A percentile compares a stretch with the other conserved stretches of the same genome.
phyloP scores from a whole-genome alignment of 805 yeast genomes.

The Wickerhamomyces alni region DNA sequence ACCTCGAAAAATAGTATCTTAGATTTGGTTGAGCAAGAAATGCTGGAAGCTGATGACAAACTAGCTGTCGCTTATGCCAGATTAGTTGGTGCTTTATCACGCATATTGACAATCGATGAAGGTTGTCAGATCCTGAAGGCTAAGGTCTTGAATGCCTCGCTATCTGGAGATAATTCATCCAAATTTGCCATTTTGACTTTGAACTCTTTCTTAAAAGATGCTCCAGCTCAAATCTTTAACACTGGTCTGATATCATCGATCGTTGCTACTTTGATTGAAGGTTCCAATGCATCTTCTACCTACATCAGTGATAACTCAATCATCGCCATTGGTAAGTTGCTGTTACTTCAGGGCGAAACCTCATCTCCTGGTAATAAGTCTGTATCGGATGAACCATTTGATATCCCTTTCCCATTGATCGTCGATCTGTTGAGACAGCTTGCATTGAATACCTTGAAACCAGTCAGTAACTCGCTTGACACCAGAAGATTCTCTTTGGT shows the following conservation, averaged over 20 bases:
- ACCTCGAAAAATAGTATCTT: slow-evolving; percentile 63
- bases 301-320: slow-evolving; percentile 71
- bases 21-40: slow-evolving; percentile 68
- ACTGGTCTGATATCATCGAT: slow-evolving; percentile 46
- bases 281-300: slow-evolving; percentile 35
- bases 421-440: slow-evolving; percentile 43
- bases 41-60: slow-evolving; percentile 48
- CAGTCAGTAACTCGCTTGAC: slow-evolving; percentile 61
- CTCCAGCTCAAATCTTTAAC: slow-evolving; percentile 58
- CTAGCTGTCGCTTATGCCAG: slow-evolving; percentile 72
- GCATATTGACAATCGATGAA: slow-evolving; percentile 57
- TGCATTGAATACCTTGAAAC: slow-evolving; percentile 42
- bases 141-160: slow-evolving; percentile 47
- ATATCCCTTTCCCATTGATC: slow-evolving; percentile 36
- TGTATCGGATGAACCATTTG: slow-evolving; percentile 26
- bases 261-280: slow-evolving; percentile 40
- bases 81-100: slow-evolving; percentile 71
- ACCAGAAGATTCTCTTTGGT: slow-evolving; percentile 76
- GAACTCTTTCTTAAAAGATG: slow-evolving; percentile 74
- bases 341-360: slow-evolving; percentile 45
- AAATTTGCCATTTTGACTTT: slow-evolving; percentile 65
- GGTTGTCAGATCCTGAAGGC: slow-evolving; percentile 51
- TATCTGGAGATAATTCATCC: slow-evolving; percentile 37
- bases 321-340: slow-evolving; percentile 74
- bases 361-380: slow-evolving; percentile 30